phyloP scores from a whole-genome alignment of 1,284 basidiomycete species.

The Puccinia triticina region DNA sequence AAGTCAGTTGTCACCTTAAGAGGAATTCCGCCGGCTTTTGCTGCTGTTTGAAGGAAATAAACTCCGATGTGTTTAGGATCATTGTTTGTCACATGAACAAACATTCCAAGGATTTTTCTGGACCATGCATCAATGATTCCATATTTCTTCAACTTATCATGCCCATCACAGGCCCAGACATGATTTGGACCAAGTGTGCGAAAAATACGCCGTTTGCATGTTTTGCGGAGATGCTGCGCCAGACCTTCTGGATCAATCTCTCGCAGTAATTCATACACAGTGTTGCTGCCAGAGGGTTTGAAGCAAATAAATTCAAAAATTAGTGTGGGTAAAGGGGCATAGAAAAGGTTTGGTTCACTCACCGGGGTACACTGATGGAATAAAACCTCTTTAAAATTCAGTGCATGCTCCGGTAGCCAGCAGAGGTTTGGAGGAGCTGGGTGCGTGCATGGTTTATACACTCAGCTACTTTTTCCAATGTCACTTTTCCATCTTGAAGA shows the following conservation, averaged over 20 bases:
- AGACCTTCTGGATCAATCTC: constrained; percentile 26
- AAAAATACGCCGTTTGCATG: constrained; percentile 6
- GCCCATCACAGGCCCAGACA: constrained; percentile 30
- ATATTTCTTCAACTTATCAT: constrained; percentile 16
- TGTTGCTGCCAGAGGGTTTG: background rate
- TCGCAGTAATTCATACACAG: background rate
- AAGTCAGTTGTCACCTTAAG: background rate
- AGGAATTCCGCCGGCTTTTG: constrained; percentile 1
- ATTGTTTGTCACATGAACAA: constrained; percentile 13
- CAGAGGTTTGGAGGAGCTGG: background rate
- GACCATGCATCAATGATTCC: constrained; percentile 34
- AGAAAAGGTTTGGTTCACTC: background rate
- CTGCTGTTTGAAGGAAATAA: constrained; percentile 12
- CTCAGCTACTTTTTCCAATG: background rate
- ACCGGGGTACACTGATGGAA: background rate
- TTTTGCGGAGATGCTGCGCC: background rate
- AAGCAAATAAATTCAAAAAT: background rate
- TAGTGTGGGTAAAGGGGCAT: background rate
- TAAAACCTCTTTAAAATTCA: background rate
- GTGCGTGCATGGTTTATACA: background rate
- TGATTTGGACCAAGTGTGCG: constrained; percentile 8
- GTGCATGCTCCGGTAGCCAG: background rate
- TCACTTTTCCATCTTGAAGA: background rate
- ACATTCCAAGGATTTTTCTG: constrained; percentile 18
- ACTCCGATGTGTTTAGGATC: constrained; percentile 13